These are phyloP conservation scores for Aphanomyces astaci DNA, from an alignment of 352 stramenopile species.

Conservation along the genomic window DNA sequence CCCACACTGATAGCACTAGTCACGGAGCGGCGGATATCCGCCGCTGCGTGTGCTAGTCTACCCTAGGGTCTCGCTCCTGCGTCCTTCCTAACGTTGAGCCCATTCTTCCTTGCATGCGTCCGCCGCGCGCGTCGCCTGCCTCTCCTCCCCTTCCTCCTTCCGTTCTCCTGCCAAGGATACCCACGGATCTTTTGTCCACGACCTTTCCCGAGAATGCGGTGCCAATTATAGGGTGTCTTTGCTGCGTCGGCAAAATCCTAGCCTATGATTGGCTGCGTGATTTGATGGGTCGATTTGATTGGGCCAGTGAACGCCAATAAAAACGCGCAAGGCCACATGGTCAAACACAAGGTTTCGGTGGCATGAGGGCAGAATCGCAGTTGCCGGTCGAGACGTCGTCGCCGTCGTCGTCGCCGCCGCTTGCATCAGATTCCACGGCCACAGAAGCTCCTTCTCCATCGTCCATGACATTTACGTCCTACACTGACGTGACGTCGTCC, in stretches of 20 bases:
- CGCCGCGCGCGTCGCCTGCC: no score
- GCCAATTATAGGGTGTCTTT: not conserved
- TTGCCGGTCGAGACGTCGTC: not conserved
- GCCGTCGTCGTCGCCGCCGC: not conserved
- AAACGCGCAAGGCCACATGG: not conserved
- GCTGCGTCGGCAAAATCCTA: not conserved
- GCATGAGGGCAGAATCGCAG: not conserved
- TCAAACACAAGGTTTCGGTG: not conserved
- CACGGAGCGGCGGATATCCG: no score
- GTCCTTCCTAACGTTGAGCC: no score
- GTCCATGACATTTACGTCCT: not conserved
- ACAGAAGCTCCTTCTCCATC: no score
- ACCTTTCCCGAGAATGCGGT: not conserved
- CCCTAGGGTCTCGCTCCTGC: no score
- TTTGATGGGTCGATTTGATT: not conserved
- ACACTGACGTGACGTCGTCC: not conserved
- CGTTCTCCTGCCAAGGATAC: not conserved
- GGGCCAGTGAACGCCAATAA: not conserved
- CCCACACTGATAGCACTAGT: no score
- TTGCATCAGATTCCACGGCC: not conserved
- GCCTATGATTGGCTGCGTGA: not conserved
- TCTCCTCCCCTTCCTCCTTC: not conserved
- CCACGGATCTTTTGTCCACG: no score
- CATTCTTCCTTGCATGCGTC: no score
- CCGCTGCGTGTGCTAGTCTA: no score